Percentiles rank a stretch among this genome's conserved stretches.
Evolutionary conservation across 306 rosid species (phyloP).

Genomic region (Casuarina cunninghamiana): DNA sequence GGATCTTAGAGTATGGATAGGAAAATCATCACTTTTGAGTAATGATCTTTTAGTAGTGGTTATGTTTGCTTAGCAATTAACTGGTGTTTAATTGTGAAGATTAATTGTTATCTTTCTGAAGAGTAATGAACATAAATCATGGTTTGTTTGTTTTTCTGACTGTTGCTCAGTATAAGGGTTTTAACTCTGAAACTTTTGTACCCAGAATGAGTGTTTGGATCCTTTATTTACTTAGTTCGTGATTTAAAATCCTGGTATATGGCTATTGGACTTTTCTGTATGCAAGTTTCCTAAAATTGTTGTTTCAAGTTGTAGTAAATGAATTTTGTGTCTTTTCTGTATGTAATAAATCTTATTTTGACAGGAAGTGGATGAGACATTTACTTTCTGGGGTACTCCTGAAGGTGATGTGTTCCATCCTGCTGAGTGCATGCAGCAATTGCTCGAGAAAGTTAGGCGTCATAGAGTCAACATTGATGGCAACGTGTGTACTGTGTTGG

Average conservation of each 20-base stretch:
- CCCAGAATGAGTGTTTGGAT: not conserved
- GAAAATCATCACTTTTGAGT: not conserved
- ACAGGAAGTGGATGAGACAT: slow-evolving; percentile 86
- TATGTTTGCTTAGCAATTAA: slow-evolving; percentile 7
- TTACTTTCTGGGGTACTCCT: slow-evolving; percentile 91
- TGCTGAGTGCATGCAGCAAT: slow-evolving; percentile 95
- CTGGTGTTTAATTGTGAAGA: slow-evolving; percentile 1
- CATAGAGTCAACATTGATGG: slow-evolving; percentile 95
- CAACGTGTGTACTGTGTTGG: slow-evolving; percentile 97
- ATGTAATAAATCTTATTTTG: slow-evolving; percentile 18
- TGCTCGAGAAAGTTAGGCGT: slow-evolving; percentile 97
- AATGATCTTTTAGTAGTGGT: not conserved
- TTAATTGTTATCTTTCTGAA: not conserved
- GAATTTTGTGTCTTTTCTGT: slow-evolving; percentile 7
- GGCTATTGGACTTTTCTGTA: not conserved
- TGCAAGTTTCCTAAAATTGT: not conserved
- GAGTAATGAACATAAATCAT: not conserved
- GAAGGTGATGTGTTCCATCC: slow-evolving; percentile 97
- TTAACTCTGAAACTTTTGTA: not conserved
- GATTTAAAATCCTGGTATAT: not conserved
- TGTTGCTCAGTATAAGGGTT: not conserved
- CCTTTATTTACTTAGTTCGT: not conserved
- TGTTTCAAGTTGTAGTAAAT: slow-evolving; percentile 9
- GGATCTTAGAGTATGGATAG: not conserved
- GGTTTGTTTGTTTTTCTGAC: not conserved